Percentiles rank a stretch among this genome's conserved stretches.
Conservation (phyloP, 2,329 filamentous ascomycete genomes). For the Botrytis cinerea region DNA sequence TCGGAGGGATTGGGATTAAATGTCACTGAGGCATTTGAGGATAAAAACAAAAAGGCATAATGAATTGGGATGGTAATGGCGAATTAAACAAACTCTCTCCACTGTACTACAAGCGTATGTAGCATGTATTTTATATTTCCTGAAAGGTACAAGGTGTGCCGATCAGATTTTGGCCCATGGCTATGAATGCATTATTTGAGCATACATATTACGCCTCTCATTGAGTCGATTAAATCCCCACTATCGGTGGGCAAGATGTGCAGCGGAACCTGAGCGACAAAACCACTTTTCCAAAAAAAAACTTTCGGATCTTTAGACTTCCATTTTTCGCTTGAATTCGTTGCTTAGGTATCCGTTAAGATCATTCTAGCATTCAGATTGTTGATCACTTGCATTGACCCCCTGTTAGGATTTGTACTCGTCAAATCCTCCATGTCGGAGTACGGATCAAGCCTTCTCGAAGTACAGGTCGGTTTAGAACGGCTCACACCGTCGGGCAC, state of each 20-base stretch:
- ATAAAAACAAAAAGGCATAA: slow-evolving; percentile 51
- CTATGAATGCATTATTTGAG: slow-evolving; percentile 8
- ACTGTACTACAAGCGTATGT: slow-evolving; percentile 47
- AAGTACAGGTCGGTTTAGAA: background rate
- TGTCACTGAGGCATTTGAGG: slow-evolving; percentile 59
- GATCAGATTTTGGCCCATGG: background rate
- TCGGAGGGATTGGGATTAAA: slow-evolving; percentile 89
- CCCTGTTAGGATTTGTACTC: too few relatives aligned
- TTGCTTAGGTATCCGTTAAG: background rate
- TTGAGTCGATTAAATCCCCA: background rate
- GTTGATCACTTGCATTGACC: background rate
- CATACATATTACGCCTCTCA: background rate
- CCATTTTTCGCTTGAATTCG: background rate
- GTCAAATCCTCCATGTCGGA: background rate
- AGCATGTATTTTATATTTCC: slow-evolving; percentile 38
- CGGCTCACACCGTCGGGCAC: background rate
- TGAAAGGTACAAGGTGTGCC: slow-evolving; percentile 19
- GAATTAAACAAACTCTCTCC: slow-evolving; percentile 48
- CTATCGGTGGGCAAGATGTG: background rate
- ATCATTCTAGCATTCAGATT: background rate
- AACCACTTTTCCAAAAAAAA: background rate
- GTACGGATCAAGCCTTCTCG: background rate
- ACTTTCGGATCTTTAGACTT: background rate
- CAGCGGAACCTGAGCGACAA: background rate
- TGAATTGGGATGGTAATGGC: slow-evolving; percentile 27